Evolutionary conservation across 164 flowering plant species (phyloP).

Genomic region (Annona squamosa): DNA sequence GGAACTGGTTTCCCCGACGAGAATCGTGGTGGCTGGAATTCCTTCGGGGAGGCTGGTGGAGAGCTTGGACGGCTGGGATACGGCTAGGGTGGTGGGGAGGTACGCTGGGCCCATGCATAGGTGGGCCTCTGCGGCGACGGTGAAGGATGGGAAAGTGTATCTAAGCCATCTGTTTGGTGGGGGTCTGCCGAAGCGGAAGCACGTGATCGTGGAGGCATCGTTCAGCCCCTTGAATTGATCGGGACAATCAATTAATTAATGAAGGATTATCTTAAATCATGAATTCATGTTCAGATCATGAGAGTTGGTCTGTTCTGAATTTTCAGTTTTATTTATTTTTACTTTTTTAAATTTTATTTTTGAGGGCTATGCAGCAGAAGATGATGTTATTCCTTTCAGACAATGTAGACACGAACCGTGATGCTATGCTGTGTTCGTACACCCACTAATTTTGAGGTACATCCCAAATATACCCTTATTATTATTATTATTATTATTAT

Average conservation of each 20-base stretch:
- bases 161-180: constrained; percentile 63
- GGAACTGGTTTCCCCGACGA: constrained; percentile 59
- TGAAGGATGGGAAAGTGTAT: constrained; percentile 80
- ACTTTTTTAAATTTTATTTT: too few relatives aligned
- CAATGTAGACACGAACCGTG: too few relatives aligned
- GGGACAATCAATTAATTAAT: not conserved
- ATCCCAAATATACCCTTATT: too few relatives aligned
- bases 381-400: too few relatives aligned
- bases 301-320: too few relatives aligned
- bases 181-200: constrained; percentile 66
- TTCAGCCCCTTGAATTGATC: constrained; percentile 24
- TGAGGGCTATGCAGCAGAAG: too few relatives aligned
- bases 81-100: constrained; percentile 39
- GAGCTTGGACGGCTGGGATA: constrained; percentile 78
- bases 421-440: too few relatives aligned
- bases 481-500: too few relatives aligned
- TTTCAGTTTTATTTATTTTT: too few relatives aligned
- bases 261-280: too few relatives aligned
- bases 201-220: constrained; percentile 67
- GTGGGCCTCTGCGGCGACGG: constrained; percentile 57
- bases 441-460: too few relatives aligned
- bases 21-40: constrained; percentile 67
- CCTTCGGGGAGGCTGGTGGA: constrained; percentile 69
- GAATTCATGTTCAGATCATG: too few relatives aligned
- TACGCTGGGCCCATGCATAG: constrained; percentile 58